Percentiles rank a stretch among this genome's conserved stretches.
Conservation (phyloP, 805 yeast species). For the Clavispora santaluciae region DNA sequence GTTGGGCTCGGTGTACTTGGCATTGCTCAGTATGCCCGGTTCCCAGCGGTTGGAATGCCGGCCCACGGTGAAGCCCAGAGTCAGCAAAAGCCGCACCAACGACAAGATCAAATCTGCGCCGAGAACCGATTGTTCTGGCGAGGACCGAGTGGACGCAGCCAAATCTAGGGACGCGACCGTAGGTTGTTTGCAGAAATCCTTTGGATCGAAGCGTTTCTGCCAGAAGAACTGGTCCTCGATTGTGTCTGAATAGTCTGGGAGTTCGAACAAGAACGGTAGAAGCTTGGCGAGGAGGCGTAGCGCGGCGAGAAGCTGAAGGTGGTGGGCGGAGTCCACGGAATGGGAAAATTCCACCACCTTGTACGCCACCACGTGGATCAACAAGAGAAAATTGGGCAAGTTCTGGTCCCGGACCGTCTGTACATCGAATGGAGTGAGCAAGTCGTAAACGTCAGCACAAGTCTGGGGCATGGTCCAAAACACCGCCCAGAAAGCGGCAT, state of each 20-base stretch:
- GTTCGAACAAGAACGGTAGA: slow-evolving; percentile 66
- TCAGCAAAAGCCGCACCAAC: slow-evolving; percentile 47
- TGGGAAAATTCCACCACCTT: slow-evolving; percentile 20
- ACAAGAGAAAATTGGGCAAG: slow-evolving; percentile 49
- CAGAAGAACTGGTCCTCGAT: slow-evolving; percentile 28
- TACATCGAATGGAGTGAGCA: slow-evolving; percentile 55
- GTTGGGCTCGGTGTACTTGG: slow-evolving; percentile 22
- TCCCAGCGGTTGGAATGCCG: slow-evolving; percentile 53
- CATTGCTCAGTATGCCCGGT: slow-evolving; percentile 62
- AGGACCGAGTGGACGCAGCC: background rate
- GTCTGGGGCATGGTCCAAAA: slow-evolving; percentile 39
- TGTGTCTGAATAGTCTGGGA: slow-evolving; percentile 19
- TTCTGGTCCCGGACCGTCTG: slow-evolving; percentile 56
- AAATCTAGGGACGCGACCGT: background rate
- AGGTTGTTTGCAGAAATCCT: slow-evolving; percentile 1
- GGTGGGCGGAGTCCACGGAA: slow-evolving; percentile 8
- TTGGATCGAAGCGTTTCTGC: slow-evolving; percentile 41
- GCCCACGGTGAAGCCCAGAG: slow-evolving; percentile 50
- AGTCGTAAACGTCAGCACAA: slow-evolving; percentile 53
- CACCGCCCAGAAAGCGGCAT: slow-evolving; percentile 26
- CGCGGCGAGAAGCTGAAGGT: slow-evolving; percentile 49
- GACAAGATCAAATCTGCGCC: slow-evolving; percentile 11
- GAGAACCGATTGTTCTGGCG: background rate
- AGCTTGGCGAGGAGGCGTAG: slow-evolving; percentile 59
- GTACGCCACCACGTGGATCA: slow-evolving; percentile 35